phyloP scores from a whole-genome alignment of 495 filamentous ascomycete species.

The Xylaria cubensis region DNA sequence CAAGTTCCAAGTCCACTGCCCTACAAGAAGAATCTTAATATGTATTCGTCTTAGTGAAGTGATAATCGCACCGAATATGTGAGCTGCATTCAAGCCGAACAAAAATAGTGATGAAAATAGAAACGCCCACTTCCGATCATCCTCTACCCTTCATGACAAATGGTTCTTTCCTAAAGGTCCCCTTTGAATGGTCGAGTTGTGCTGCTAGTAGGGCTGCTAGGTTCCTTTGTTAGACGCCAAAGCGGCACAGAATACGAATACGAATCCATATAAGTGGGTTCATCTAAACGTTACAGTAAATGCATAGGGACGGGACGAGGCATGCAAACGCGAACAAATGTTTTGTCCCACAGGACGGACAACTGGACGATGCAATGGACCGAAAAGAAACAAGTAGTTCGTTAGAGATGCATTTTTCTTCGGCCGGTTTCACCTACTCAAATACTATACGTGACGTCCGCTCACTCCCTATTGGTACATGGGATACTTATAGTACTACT shows the following conservation, averaged over 20 bases:
- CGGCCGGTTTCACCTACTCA: background rate
- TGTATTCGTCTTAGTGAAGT: background rate
- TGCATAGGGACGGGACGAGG: no score
- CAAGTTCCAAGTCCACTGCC: background rate
- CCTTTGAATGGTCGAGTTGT: background rate
- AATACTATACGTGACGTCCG: background rate
- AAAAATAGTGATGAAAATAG: background rate
- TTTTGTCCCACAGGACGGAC: background rate
- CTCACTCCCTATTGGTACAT: background rate
- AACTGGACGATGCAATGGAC: background rate
- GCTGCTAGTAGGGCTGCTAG: background rate
- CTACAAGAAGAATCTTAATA: background rate
- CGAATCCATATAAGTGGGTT: constrained; percentile 14
- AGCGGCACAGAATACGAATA: constrained; percentile 22
- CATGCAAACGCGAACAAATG: background rate
- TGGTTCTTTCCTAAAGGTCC: background rate
- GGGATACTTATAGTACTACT: background rate
- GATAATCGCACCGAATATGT: background rate
- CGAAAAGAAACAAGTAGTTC: background rate
- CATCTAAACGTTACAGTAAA: background rate
- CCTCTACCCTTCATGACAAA: constrained; percentile 5
- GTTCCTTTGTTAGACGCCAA: no score
- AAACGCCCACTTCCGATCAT: background rate
- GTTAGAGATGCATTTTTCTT: background rate
- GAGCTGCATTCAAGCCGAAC: background rate